Base-by-base conservation (phyloP, 2,329 filamentous ascomycete species). In the Myotisia sp. region DNA sequence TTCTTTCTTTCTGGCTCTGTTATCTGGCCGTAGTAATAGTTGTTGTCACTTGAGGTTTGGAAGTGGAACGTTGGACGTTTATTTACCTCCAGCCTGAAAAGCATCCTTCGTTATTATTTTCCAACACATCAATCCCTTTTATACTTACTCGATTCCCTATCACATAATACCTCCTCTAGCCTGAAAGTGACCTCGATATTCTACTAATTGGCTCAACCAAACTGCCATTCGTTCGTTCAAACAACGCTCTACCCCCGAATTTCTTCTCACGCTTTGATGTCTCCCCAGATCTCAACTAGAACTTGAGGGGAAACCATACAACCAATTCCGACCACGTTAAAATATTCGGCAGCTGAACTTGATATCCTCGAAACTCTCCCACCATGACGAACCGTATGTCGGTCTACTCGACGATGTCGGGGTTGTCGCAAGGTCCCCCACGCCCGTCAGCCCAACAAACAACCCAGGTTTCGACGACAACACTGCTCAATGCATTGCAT, bases 401-500 rank as follows among this genome's bases (percentile, higher is more conserved):
- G 17, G 63, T 70, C 36, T 75, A 71, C 50, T 77, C 73, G 29
- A 70, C 58, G 39, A 55, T 79, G 43, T 74, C 76, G 29, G 61
- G 71, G 40, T 68, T 68, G 32, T 67, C 67, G 26, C 59, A 63
- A 42, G 67, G 71, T 46, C 67, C 64, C 43, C 58, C 64, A 29
- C 65, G 65, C 37, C 58, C 67, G 14, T 65, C 70, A 21, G 74
- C 74, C 36, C 75, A 78, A 49, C 73, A 83, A 49, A 69, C 80
- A 6, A 64, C 77, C 29, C 85, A 92, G 54, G 77, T 94, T 36
- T 93, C 87, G 5, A 92, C 87, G 2, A 93, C 86, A 2, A 92
- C 85, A 0, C 71, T 95, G 29, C 71, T 98, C 37, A 95, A 95
- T 60, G 74, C 83, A 37, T 70, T 94, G 29, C 90, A 98, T 61